Evolutionary conservation across 2,329 filamentous ascomycete species (phyloP).

Genomic region (Botryotinia calthae): DNA sequence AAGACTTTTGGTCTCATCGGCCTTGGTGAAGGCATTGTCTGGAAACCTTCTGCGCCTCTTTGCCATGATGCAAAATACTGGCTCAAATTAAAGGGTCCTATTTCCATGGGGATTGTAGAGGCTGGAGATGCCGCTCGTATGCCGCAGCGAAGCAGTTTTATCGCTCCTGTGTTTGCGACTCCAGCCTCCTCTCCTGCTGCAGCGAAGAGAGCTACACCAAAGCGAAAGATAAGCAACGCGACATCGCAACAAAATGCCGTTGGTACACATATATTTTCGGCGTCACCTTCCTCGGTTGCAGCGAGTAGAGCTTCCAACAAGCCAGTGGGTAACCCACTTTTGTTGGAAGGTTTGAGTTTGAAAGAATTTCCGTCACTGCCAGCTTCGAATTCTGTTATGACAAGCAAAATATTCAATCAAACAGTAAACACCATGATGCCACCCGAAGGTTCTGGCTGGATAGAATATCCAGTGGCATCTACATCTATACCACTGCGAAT

Average conservation of each 20-base stretch:
- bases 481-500: too few species aligned
- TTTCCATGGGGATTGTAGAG: not conserved
- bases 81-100: slow-evolving; percentile 31
- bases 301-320: not conserved
- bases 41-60: slow-evolving; percentile 28
- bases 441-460: not conserved
- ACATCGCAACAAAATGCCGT: not conserved
- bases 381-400: not conserved
- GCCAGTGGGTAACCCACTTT: not conserved
- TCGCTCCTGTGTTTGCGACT: not conserved
- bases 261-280: not conserved
- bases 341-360: not conserved
- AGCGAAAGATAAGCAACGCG: not conserved
- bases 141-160: not conserved
- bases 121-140: not conserved
- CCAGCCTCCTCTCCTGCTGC: not conserved
- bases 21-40: slow-evolving; percentile 33
- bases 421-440: rapidly evolving
- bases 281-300: not conserved
- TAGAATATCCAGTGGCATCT: not conserved
- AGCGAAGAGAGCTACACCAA: rapidly evolving
- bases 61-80: slow-evolving; percentile 29
- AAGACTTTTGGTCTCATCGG: slow-evolving; percentile 28
- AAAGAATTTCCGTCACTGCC: not conserved
- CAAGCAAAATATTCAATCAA: not conserved